Base-by-base conservation (phyloP, 2,329 filamentous ascomycete genomes). In the Fusarium redolens region DNA sequence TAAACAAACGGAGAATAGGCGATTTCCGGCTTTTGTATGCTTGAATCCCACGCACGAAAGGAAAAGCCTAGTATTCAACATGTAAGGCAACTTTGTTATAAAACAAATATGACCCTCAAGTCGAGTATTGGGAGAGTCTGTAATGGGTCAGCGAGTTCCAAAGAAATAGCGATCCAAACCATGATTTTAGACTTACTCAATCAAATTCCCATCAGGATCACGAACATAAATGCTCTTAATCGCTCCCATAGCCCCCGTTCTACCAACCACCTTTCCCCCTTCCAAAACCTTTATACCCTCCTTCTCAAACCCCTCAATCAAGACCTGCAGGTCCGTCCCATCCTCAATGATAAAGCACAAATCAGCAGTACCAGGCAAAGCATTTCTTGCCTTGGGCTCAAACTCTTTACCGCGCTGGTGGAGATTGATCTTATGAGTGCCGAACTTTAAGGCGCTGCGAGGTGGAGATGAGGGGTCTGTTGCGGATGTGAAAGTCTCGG, bases 121-220 rank as follows among this genome's bases (percentile, higher is more conserved):
- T 30, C 13, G 51, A 18, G 7, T 69, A 69, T 9, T 57, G 41
- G 6, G 65, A 69, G 5, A 69, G 44, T 7, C 66, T 69, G 8
- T 6, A 8, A 3, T 5, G 3, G 2, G 28, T 68, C 2, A 68
- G 48, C 1, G 1, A 0, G n/a, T 4, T 18, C 8, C 1, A 10
- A 7, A 7, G 6, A 8, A 3, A 38, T 6, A 17, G 2, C 7
- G 7, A 15, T 7, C 1, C 1, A 5, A 30, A 9, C 4, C 3
- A 5, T 1, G 7, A 7, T 4, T 13, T 1, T 12, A 6, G 3
- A 82, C 87, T 78, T 75, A 91, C 89, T 91, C 89, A 44, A 91
- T 85, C 71, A 91, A 73, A 77, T 91, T 91, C 9, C 86, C 87
- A 79, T 91, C 90, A 4, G 88, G 88, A 79, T 91, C 89, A 41